Evolutionary conservation across 768 basidiomycete species (phyloP), one percentile per base, ranked within the genome.

Genomic region (Podaxis sp.): DNA sequence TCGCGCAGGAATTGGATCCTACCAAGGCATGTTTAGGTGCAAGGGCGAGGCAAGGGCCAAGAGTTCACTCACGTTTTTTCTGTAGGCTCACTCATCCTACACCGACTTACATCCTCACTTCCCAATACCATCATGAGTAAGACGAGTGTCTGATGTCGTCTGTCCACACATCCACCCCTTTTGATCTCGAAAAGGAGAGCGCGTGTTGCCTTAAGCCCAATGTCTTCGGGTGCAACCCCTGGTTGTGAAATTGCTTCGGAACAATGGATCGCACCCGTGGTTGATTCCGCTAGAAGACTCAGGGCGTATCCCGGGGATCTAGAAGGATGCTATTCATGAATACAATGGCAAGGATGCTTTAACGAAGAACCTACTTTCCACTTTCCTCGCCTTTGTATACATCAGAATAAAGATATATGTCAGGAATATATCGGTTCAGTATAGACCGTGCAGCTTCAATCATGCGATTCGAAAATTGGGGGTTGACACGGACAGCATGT

Each of bases 381-480:
- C 93, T 95, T 63, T 98, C 97, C 16, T 93, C 91, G 5, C 95
- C 95, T 71, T 97, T 96, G 76, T 97, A 98, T 23, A 98, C 95
- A 64, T 99, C 97, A 3, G 97, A 96, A 72, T 98, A 96, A 40
- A 99, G 85, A 74, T 98, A 98, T 28, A 98, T 95, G 71, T 99
- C 97, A 38, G 97, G 96, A 61, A 98, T 97, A 72, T 91, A 97
- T 3, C 95, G 90, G 71, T 98, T 98, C 47, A 99, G 79, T 23
- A 99, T 81, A 2, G 93, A 95, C 40, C 97, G 87, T 16, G 93
- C 87, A 6, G 95, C 85, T 67, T 98, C 96, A 53, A 99, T 97
- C 89, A 98, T 93, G 40, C 97, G 85, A 72, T 97, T 97, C 1
- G 95, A 97, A 71, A 99, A 93, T 70, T 98, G 95, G 23, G 97